A percentile compares a stretch with the other conserved stretches of the same genome.
phyloP scores from a whole-genome alignment of 805 yeast species.

The Kluyveromyces siamensis region DNA sequence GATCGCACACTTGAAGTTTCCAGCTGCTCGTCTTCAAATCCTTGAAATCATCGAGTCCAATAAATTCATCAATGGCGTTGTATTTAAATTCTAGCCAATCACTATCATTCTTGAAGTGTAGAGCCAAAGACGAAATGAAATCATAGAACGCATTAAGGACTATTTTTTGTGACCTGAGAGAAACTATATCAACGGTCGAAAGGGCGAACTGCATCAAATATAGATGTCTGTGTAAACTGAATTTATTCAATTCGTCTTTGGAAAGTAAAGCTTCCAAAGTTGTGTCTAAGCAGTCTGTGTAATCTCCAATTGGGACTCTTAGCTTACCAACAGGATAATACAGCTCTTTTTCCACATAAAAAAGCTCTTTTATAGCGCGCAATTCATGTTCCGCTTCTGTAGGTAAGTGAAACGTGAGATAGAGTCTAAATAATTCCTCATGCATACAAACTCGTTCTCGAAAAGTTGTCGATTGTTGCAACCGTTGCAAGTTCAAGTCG shows the following conservation, averaged over 20 bases:
- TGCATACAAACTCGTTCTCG: conserved; percentile 6
- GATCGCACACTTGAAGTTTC: conserved; percentile 28
- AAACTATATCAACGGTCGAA: not conserved
- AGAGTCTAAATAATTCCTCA: conserved; percentile 21
- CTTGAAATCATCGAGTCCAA: conserved; percentile 6
- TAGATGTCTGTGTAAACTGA: conserved; percentile 14
- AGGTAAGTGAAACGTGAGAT: conserved; percentile 17
- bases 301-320: conserved; percentile 14
- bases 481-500: conserved; percentile 3
- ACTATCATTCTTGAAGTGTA: conserved; percentile 7
- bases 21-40: conserved; percentile 3
- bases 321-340: conserved; percentile 14
- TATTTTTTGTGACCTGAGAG: not conserved
- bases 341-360: conserved; percentile 4
- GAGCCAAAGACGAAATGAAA: conserved; percentile 11
- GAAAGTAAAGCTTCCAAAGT: conserved; percentile 6
- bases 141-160: not conserved
- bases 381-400: conserved; percentile 21
- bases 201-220: conserved; percentile 15
- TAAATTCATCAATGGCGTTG: conserved; percentile 10
- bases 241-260: conserved; percentile 13
- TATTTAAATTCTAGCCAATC: conserved; percentile 17
- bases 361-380: conserved; percentile 7
- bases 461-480: not conserved
- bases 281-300: not conserved